These are phyloP conservation scores for Gelatoporia subvermispora DNA, from an alignment of 768 basidiomycete species.

Conservation along the genomic window DNA sequence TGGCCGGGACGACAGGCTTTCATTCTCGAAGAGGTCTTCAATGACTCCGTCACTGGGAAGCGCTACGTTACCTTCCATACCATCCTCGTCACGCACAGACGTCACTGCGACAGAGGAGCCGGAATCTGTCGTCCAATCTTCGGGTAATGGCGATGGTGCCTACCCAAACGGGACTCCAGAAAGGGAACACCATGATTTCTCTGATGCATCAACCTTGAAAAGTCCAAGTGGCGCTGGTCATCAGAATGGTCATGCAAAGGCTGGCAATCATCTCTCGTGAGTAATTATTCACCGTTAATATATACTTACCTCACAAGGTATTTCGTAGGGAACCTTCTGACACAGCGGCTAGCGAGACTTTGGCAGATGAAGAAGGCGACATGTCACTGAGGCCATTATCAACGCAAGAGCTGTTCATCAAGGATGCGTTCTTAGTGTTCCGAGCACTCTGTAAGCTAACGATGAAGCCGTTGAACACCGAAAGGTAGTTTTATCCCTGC, in stretches of 20 bases:
- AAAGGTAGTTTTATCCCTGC: conserved; percentile 59
- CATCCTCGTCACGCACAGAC: background rate
- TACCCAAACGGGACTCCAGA: too few species aligned
- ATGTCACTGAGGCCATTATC: conserved; percentile 43
- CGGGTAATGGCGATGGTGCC: too few species aligned
- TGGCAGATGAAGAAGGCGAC: conserved; percentile 13
- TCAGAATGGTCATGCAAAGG: background rate
- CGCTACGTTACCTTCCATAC: background rate
- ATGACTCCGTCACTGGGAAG: conserved; percentile 5
- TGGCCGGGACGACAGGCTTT: conserved; percentile 4
- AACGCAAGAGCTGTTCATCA: conserved; percentile 86
- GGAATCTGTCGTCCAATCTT: conserved; percentile 1
- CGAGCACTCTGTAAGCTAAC: conserved; percentile 95
- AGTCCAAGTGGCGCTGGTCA: background rate
- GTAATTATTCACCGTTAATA: background rate
- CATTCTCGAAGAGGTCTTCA: conserved; percentile 10
- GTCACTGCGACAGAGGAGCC: conserved; percentile 4
- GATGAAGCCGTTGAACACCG: conserved; percentile 93
- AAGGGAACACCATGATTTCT: too few species aligned
- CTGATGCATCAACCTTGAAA: background rate
- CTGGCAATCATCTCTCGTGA: conserved; percentile 8
- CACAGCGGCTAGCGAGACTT: conserved; percentile 12
- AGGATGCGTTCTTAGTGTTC: conserved; percentile 97
- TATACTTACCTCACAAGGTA: background rate
- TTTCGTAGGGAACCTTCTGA: conserved; percentile 12